A percentile compares a stretch with the other conserved stretches of the same genome.
Conservation (phyloP, 164 flowering plant genomes). For the Tetrastigma voinierianum region DNA sequence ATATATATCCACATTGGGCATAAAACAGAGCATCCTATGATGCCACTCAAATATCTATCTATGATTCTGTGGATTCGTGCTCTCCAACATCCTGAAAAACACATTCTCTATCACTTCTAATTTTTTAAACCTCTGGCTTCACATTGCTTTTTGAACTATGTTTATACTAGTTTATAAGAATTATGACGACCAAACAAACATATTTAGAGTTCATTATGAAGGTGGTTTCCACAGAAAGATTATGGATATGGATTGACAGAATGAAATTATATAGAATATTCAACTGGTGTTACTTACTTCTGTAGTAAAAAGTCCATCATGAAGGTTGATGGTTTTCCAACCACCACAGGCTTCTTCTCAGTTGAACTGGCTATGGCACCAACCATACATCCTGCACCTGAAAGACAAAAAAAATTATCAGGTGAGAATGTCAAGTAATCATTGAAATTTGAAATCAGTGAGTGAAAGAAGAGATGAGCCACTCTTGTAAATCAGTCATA, state of each 20-base stretch:
- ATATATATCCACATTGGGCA: too few species aligned
- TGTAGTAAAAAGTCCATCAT: constrained; percentile 81
- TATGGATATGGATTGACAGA: neutral
- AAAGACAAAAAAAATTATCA: constrained; percentile 8
- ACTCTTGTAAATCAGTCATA: constrained; percentile 85
- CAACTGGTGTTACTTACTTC: constrained; percentile 42
- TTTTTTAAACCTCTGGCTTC: too few species aligned
- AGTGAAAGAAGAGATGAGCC: constrained; percentile 43
- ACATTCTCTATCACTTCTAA: too few species aligned
- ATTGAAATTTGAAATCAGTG: neutral
- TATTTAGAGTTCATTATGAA: neutral
- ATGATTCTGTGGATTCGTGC: too few species aligned
- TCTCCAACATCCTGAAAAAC: too few species aligned
- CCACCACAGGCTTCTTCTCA: constrained; percentile 85
- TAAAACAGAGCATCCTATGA: too few species aligned
- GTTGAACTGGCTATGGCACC: constrained; percentile 86
- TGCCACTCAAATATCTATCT: too few species aligned
- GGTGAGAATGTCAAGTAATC: neutral
- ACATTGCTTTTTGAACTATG: too few species aligned
- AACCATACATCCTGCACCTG: constrained; percentile 99
- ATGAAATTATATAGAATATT: neutral
- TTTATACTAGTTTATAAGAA: too few species aligned
- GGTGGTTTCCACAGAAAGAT: neutral
- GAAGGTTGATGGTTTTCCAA: constrained; percentile 92
- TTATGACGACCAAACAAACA: too few species aligned